Conservation (phyloP, 306 rosid species). For the apple (Malus domestica) region ASM211411v1 NC_041790.1:12172001-12172500, state of each 20-base stretch:
- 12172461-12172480: background rate
- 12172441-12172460: background rate
- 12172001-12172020: background rate
- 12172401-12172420: slow-evolving; percentile 59
- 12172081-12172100: slow-evolving; percentile 63
- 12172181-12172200: slow-evolving; percentile 82
- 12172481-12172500: background rate
- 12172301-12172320: slow-evolving; percentile 4
- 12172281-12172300: no score
- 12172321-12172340: slow-evolving; percentile 51
- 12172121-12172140: slow-evolving; percentile 59
- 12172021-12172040: background rate
- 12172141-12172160: slow-evolving; percentile 55
- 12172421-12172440: background rate
- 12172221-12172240: slow-evolving; percentile 54
- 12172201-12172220: slow-evolving; percentile 56
- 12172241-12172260: slow-evolving; percentile 3
- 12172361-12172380: slow-evolving; percentile 94
- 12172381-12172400: slow-evolving; percentile 86
- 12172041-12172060: background rate
- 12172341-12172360: slow-evolving; percentile 66
- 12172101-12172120: slow-evolving; percentile 60
- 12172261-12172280: background rate
- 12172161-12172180: slow-evolving; percentile 55
- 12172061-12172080: slow-evolving; percentile 6